Base-by-base conservation (phyloP, 2,329 filamentous ascomycete genomes). In the Fusarium anthophilum region DNA sequence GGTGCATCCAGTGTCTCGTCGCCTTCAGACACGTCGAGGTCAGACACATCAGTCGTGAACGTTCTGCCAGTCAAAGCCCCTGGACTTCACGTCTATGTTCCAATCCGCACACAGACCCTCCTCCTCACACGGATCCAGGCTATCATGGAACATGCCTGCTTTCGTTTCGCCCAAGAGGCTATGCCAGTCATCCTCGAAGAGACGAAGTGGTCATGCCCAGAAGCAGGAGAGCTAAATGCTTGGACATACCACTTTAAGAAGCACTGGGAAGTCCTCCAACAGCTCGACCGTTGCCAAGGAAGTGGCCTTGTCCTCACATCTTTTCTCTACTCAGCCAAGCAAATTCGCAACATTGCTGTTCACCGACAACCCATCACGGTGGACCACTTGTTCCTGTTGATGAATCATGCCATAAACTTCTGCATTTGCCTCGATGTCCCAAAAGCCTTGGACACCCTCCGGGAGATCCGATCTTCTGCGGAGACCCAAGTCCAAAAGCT, bases 281-380 rank as follows among this genome's bases (percentile, higher is more conserved):
- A 24, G 12, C 11, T 51, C 11, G 9, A 35, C 7, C 17, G 17
- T 22, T 22, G 6, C 3, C 45, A 15, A 5, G 24, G 20, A 2
- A 30, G 30, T 20, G 32, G 17, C 2, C 20, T 37, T 41, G 28
- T 43, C 3, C 41, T 62, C 14, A 11, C 11, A 15, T 17, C 8
- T 1, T 12, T 70, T 24, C 26, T 66, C 8, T 13, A 53, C 3
- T 39, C 56, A 5, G 54, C 22, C 18, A 67, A 26, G 2, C 22
- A 35, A 2, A 71, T 74, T 18, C 70, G 71, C 3, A 45, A 73
- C 10, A 8, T 32, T 14, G 58, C 57, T n/a, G 70, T 73, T 13
- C 71, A 74, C 15, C 61, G 70, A 4, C 18, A 50, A 1, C 30
- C 12, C 10, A n/a, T 35, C 14, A 43, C 22, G 10, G 24, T 24